Base-by-base conservation (phyloP, 1,284 basidiomycete genomes). In the Cutaneotrichosporon curvatum region DNA sequence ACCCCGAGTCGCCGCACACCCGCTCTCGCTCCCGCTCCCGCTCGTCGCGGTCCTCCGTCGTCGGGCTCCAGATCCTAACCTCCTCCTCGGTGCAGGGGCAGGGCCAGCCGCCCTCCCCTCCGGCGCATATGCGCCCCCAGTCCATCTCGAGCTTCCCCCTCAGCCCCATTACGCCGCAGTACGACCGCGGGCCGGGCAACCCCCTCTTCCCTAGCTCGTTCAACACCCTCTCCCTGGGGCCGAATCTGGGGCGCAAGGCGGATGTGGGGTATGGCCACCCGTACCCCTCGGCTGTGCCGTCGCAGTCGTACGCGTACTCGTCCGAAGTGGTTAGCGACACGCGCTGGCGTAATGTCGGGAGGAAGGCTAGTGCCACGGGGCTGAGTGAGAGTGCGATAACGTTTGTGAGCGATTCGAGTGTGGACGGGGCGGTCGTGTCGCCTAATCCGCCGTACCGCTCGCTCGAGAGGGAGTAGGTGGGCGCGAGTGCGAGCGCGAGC, bases 381-480 rank as follows among this genome's bases (percentile, higher is more conserved):
- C 36, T 71, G 45, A 70, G 68, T 38, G 70, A 72, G 58, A 71
- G 70, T 43, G 68, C 68, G 1, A 66, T 70, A 35, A 70, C 68
- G 16, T 70, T 70, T 50, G 67, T 55, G 9, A 67, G 62, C 36
- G 68, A 68, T 22, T 45, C 37, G 21, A 28, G 25, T 28, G 25
- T 28, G 8, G 25, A 28, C 12, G 25, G 8, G n/a, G n/a, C n/a
- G 25, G 8, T 7, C 8, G 25, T 28, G 25, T 28, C 25, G 25
- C 25, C 25, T 7, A 7, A 28, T 7, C 25, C 25, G 12, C 8
- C 8, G 25, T 28, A 28, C 25, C 7, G 25, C 8, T 12, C 25
- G 25, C 25, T 28, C 25, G 25, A 28, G 25, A 28, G 25, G 25
- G 25, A 28, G 25, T 28, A 28, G 8, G 7, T 7, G 25, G 25